phyloP scores from a whole-genome alignment of 2,329 filamentous ascomycete species.

The Ophiostoma tasmaniense region DNA sequence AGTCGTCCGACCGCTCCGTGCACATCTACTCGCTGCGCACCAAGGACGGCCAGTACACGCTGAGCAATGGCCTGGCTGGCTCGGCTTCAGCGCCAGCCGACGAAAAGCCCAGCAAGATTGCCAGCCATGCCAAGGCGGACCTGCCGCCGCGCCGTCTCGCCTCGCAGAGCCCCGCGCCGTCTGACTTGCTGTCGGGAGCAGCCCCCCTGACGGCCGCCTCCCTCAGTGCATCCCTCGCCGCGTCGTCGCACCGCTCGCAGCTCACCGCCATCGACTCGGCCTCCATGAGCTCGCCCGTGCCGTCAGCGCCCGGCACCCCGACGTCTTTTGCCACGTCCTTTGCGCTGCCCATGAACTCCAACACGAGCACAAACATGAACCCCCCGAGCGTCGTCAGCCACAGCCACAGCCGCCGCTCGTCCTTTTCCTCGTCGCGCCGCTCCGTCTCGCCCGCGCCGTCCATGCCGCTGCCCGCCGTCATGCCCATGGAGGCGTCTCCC shows the following conservation, averaged over 20 bases:
- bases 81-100: background rate
- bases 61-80: conserved; percentile 32
- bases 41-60: conserved; percentile 89
- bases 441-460: conserved; percentile 92
- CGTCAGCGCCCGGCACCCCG: conserved; percentile 89
- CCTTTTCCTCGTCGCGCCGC: conserved; percentile 75
- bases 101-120: conserved; percentile 5
- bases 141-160: conserved; percentile 85
- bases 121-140: conserved; percentile 50
- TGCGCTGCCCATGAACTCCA: conserved; percentile 86
- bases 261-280: conserved; percentile 46
- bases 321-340: conserved; percentile 79
- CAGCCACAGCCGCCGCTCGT: conserved; percentile 88
- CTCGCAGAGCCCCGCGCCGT: conserved; percentile 83
- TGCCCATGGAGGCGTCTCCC: conserved; percentile 85
- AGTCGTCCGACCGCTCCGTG: conserved; percentile 94
- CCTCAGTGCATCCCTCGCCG: background rate
- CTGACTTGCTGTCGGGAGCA: conserved; percentile 47
- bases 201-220: conserved; percentile 1
- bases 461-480: conserved; percentile 86
- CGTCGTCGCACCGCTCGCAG: conserved; percentile 47
- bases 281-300: conserved; percentile 62
- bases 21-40: conserved; percentile 95
- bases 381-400: conserved; percentile 82
- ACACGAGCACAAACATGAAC: conserved; percentile 56